Percentiles rank a stretch among this genome's conserved stretches.
These are phyloP conservation scores for Aspergillus tubingensis DNA, from an alignment of 2,329 filamentous ascomycete species.

Conservation along the genomic window DNA sequence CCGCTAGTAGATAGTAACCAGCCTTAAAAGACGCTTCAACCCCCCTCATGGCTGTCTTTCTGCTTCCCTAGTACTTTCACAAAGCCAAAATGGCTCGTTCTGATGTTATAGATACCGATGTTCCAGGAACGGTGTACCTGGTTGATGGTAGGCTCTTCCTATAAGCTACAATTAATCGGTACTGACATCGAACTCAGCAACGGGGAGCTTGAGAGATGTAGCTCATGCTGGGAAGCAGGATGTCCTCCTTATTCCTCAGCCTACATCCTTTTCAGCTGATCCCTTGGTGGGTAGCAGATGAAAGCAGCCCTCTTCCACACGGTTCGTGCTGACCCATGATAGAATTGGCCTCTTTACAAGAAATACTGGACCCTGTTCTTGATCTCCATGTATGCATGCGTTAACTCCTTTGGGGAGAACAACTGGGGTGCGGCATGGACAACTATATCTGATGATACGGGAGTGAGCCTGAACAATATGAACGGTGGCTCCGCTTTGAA, in stretches of 20 bases:
- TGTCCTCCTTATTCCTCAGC: constrained; percentile 38
- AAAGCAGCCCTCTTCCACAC: neutral
- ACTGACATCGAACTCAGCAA: constrained; percentile 12
- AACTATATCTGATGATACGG: constrained; percentile 41
- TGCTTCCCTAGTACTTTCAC: too few relatives aligned
- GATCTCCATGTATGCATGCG: constrained; percentile 44
- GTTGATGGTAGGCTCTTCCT: constrained; percentile 28
- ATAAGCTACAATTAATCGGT: neutral
- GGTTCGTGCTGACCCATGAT: neutral
- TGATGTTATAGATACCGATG: constrained; percentile 27
- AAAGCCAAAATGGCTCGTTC: constrained; percentile 18
- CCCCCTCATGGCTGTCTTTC: neutral
- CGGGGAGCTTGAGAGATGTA: constrained; percentile 23
- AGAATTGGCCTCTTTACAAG: constrained; percentile 40
- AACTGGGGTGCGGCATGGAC: constrained; percentile 47
- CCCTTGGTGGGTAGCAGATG: constrained; percentile 25
- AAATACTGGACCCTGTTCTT: constrained; percentile 45
- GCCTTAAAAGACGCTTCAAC: constrained; percentile 1
- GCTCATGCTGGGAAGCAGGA: constrained; percentile 28
- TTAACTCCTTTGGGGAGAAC: constrained; percentile 46
- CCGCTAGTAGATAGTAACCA: neutral
- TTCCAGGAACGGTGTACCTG: constrained; percentile 39
- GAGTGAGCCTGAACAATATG: constrained; percentile 43
- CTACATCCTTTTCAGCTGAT: constrained; percentile 33
- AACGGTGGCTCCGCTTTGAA: constrained; percentile 46